Percentiles rank a stretch among this genome's conserved stretches.
Conservation (phyloP, 176 grass and related monocot species). For the Eleusine indica region DNA sequence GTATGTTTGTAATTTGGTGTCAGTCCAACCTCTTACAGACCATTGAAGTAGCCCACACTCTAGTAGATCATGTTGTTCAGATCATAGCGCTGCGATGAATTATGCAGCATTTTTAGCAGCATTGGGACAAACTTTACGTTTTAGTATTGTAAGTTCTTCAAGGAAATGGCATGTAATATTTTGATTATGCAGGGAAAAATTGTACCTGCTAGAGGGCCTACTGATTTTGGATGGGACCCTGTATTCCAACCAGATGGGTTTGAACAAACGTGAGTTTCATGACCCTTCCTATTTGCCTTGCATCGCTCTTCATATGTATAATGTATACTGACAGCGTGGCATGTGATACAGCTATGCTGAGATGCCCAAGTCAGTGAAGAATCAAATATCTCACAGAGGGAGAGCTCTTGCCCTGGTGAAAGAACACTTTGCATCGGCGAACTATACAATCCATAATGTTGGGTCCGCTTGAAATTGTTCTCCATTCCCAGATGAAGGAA, state of each 20-base stretch:
- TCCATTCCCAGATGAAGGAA: neutral
- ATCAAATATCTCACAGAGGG: constrained; percentile 87
- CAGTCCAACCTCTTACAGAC: neutral
- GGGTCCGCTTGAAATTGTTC: constrained; percentile 37
- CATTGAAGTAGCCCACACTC: no score
- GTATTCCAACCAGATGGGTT: constrained; percentile 93
- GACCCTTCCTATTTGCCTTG: neutral
- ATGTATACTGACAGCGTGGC: neutral
- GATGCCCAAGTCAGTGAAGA: constrained; percentile 92
- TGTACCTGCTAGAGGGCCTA: constrained; percentile 75
- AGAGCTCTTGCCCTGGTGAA: constrained; percentile 86
- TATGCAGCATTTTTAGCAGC: neutral
- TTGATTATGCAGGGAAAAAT: constrained; percentile 70
- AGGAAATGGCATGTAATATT: neutral
- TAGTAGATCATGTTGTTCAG: neutral
- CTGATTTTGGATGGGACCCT: constrained; percentile 98
- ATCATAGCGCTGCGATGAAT: constrained; percentile 5
- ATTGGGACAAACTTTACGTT: neutral
- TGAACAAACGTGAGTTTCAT: constrained; percentile 71
- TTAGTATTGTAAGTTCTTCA: neutral
- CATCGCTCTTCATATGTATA: neutral
- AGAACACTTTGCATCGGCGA: constrained; percentile 74
- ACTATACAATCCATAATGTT: constrained; percentile 56
- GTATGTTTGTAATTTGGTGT: neutral
- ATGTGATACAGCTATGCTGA: constrained; percentile 77